phyloP scores from a whole-genome alignment of 768 basidiomycete genomes.

The Rhizopogon sp. region DNA sequence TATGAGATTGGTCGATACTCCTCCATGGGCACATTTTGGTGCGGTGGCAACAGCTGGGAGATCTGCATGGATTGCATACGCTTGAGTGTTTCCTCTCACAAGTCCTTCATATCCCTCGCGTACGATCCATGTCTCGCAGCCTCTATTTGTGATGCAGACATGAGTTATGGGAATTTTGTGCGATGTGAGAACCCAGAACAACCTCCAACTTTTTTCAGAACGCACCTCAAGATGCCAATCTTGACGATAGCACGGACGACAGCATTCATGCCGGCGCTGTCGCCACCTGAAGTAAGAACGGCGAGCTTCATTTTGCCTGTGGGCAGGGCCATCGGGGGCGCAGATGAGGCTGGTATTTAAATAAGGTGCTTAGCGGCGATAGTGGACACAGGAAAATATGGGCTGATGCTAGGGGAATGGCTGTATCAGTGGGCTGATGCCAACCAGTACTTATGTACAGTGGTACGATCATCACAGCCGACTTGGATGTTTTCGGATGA shows the following conservation, averaged over 20 bases:
- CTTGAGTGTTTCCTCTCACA: slow-evolving; percentile 78
- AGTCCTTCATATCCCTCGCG: slow-evolving; percentile 99
- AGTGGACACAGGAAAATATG: slow-evolving; percentile 2
- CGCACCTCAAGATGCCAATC: slow-evolving; percentile 84
- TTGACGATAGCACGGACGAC: slow-evolving; percentile 93
- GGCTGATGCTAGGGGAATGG: too few species aligned
- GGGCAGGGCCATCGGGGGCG: neutral
- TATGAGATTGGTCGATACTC: slow-evolving; percentile 39
- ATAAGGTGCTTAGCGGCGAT: neutral
- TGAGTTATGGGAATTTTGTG: slow-evolving; percentile 5
- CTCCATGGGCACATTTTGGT: slow-evolving; percentile 9
- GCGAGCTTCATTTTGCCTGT: slow-evolving; percentile 73
- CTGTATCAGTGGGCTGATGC: neutral
- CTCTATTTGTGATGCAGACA: slow-evolving; percentile 43
- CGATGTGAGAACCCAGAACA: neutral
- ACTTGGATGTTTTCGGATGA: neutral
- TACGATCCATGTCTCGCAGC: slow-evolving; percentile 93
- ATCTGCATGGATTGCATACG: slow-evolving; percentile 18
- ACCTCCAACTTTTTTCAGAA: slow-evolving; percentile 4
- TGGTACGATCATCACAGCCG: neutral
- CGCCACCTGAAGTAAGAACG: slow-evolving; percentile 92
- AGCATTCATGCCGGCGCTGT: slow-evolving; percentile 97
- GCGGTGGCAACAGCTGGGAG: slow-evolving; percentile 24
- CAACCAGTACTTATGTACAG: neutral
- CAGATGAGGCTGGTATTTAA: neutral